phyloP scores from a whole-genome alignment of 805 yeast genomes.

The Wickerhamomyces silvicola region DNA sequence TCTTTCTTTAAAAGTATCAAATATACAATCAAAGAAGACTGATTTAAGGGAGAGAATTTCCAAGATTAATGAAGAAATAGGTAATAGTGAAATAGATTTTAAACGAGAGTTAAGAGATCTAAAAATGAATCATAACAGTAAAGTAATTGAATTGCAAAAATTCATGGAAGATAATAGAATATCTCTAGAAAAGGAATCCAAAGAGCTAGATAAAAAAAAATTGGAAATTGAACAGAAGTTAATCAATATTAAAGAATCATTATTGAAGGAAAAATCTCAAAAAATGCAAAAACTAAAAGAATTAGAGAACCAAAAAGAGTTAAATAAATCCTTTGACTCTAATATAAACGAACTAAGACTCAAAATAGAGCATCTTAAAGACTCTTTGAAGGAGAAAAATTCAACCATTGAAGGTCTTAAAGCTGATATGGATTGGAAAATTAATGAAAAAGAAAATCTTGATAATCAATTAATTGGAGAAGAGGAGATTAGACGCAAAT shows the following conservation, averaged over 20 bases:
- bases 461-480: conserved; percentile 36
- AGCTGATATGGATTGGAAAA: conserved; percentile 18
- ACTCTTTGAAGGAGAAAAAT: neutral
- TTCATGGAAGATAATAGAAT: conserved; percentile 19
- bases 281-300: conserved; percentile 12
- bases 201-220: conserved; percentile 2
- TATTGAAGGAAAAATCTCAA: neutral
- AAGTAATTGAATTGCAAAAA: conserved; percentile 17
- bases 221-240: neutral
- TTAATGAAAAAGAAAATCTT: conserved; percentile 23
- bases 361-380: conserved; percentile 10
- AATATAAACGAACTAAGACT: conserved; percentile 8
- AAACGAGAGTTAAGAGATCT: conserved; percentile 14
- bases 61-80: conserved; percentile 21
- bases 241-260: neutral
- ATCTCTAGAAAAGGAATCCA: conserved; percentile 5
- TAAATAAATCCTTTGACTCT: no score
- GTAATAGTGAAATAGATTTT: conserved; percentile 16
- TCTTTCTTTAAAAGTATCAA: conserved; percentile 28
- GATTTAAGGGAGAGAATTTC: conserved; percentile 23
- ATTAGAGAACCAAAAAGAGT: conserved; percentile 11
- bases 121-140: conserved; percentile 18
- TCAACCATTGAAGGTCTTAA: neutral
- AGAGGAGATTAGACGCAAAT: conserved; percentile 50
- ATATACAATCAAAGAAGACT: conserved; percentile 26